Conservation (phyloP, 768 basidiomycete genomes). For the Tricholoma terreum region DNA sequence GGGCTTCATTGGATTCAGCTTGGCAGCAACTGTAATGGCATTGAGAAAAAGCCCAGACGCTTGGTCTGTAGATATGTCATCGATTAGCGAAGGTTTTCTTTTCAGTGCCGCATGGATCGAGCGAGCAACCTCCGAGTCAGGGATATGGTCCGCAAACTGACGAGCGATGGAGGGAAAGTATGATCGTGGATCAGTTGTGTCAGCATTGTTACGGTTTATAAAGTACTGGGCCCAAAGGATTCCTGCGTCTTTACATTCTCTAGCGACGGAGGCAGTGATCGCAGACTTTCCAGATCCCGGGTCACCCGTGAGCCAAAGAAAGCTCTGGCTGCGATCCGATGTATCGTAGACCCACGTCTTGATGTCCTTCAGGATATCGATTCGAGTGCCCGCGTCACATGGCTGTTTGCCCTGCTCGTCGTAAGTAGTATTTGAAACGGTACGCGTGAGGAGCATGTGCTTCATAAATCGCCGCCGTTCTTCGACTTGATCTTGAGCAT, state of each 20-base stretch:
- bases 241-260: slow-evolving; percentile 4
- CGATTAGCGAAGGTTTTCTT: slow-evolving; percentile 1
- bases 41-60: slow-evolving; percentile 9
- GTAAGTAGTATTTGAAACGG: slow-evolving; percentile 9
- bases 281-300: slow-evolving; percentile 17
- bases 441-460: slow-evolving; percentile 2
- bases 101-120: slow-evolving; percentile 7
- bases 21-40: slow-evolving; percentile 8
- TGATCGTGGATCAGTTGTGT: slow-evolving; percentile 10
- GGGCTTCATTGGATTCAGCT: not conserved
- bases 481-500: slow-evolving; percentile 4
- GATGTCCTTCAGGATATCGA: slow-evolving; percentile 8
- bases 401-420: slow-evolving; percentile 13
- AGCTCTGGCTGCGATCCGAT: slow-evolving; percentile 1
- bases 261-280: slow-evolving; percentile 12
- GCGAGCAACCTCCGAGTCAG: not conserved
- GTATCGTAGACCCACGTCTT: slow-evolving; percentile 9
- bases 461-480: slow-evolving; percentile 6
- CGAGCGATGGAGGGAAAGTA: slow-evolving; percentile 18
- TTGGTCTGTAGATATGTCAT: slow-evolving; percentile 9
- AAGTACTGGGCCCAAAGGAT: slow-evolving; percentile 15
- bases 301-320: slow-evolving; percentile 18
- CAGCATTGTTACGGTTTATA: slow-evolving; percentile 13
- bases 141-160: slow-evolving; percentile 6
- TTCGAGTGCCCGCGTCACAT: slow-evolving; percentile 13